Base-by-base conservation (phyloP, 129 eudicot genomes). In the Helichrysum umbraculigerum region DNA sequence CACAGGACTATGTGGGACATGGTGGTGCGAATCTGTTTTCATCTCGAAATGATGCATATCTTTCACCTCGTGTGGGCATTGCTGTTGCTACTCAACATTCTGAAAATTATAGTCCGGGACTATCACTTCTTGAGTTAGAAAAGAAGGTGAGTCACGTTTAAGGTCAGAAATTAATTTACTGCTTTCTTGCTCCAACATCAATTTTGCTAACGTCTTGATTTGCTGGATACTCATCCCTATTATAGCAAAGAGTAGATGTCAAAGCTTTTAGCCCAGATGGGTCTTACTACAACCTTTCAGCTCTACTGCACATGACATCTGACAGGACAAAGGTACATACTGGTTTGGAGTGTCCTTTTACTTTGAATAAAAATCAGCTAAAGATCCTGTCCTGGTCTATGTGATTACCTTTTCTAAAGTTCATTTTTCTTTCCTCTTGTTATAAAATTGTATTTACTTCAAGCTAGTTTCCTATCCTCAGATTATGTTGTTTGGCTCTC, bases 1-100 rank as follows among this genome's bases (percentile, higher is more conserved):
- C 97, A 42, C 99, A 95, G 81, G 97, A 95, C 64, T 95, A 95
- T 73, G 85, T 95, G 66, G 99, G 99, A 50, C 97, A 88, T 66
- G 97, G 99, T 47, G 97, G 96, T 19, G 93, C 85, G 74, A 79
- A 69, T 78, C 84, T 95, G 63, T 95, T 95, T 70, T 91, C 99
- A 47, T 86, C 97, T n/a, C 89, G 94, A 29, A 95, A 91, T 71
- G 99, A 95, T 68, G 72, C 91, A 9, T 95, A 89, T 81, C 83
- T 95, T 58, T 95, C 99, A 65, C 91, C 97, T 8, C 88, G 93
- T 62, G 99, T 95, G 74, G 99, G 97, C 44, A 78, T 95, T 63
- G 82, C 99, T 73, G 97, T 95, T 84, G 96, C 99, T 56, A 29
- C 83, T 74, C 91, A 83, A 37, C 74, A 86, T 83, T 91, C 94